Percentiles rank a stretch among this genome's conserved stretches.
These are phyloP conservation scores for Plasmodium knowlesi DNA, from an alignment of 169 alveolate species.

Conservation along the genomic window DNA sequence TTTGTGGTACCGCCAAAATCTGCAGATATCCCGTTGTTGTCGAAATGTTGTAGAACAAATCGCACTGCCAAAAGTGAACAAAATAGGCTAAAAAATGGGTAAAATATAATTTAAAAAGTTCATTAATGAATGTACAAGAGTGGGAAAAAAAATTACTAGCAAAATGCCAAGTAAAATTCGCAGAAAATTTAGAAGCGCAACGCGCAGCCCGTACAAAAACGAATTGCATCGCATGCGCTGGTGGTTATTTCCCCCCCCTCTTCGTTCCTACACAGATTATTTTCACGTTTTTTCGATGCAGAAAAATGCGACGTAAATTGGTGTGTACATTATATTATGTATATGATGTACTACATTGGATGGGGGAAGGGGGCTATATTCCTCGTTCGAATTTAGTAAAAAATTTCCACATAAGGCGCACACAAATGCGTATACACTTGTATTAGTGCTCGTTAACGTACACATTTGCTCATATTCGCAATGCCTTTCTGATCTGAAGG, in stretches of 20 bases:
- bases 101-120: constrained; percentile 10
- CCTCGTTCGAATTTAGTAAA: not conserved
- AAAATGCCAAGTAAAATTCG: not conserved
- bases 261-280: not conserved
- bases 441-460: not conserved
- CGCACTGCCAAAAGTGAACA: not conserved
- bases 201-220: not conserved
- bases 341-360: not conserved
- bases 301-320: not conserved
- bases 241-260: not conserved
- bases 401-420: not conserved
- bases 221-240: not conserved
- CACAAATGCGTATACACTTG: not conserved
- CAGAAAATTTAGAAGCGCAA: not conserved
- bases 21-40: constrained; percentile 9
- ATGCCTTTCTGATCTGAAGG: not conserved
- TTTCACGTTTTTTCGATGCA: not conserved
- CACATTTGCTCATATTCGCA: not conserved
- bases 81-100: not conserved
- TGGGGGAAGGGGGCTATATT: not conserved
- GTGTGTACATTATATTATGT: not conserved
- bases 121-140: constrained; percentile 31
- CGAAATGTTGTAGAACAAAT: constrained; percentile 5
- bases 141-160: not conserved
- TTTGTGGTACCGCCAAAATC: constrained; percentile 29